A percentile compares a stretch with the other conserved stretches of the same genome.
Evolutionary conservation across 305 asterid species (phyloP).

Genomic region (Fraxinus greggii): DNA sequence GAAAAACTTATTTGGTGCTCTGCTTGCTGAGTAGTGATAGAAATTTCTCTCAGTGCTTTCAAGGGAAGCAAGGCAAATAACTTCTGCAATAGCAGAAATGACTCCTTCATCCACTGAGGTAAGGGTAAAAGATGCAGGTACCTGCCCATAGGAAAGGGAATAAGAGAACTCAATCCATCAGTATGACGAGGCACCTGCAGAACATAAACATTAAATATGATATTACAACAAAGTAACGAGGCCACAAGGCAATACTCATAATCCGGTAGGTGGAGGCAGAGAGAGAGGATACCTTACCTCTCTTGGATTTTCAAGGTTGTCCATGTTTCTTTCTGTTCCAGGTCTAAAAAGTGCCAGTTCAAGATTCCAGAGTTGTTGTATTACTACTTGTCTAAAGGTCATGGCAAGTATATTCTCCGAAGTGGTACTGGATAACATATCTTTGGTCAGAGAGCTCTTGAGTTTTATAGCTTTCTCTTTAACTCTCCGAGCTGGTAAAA

Average conservation of each 20-base stretch:
- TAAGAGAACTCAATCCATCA: conserved; percentile 70
- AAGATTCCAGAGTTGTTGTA: conserved; percentile 71
- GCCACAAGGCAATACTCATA: conserved; percentile 2
- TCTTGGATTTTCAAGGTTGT: conserved; percentile 62
- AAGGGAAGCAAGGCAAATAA: conserved; percentile 66
- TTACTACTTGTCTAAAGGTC: conserved; percentile 84
- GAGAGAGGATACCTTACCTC: conserved; percentile 51
- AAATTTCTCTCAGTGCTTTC: conserved; percentile 48
- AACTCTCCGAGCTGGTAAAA: conserved; percentile 76
- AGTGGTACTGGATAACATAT: conserved; percentile 43
- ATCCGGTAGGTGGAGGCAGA: not conserved
- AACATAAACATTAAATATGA: conserved; percentile 53
- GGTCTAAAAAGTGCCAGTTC: conserved; percentile 65
- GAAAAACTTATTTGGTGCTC: conserved; percentile 38
- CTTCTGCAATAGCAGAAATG: conserved; percentile 75
- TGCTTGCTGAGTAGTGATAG: conserved; percentile 26
- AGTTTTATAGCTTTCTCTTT: conserved; percentile 68
- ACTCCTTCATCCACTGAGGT: conserved; percentile 55
- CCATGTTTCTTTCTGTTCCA: conserved; percentile 66
- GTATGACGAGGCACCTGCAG: conserved; percentile 75
- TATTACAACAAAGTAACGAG: conserved; percentile 33
- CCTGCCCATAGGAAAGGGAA: conserved; percentile 89
- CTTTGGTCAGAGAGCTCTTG: conserved; percentile 50
- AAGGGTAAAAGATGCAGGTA: conserved; percentile 63
- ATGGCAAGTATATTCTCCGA: conserved; percentile 71